Evolutionary conservation across 1,284 basidiomycete genomes (phyloP).

Genomic region (Schizopora paradoxa): DNA sequence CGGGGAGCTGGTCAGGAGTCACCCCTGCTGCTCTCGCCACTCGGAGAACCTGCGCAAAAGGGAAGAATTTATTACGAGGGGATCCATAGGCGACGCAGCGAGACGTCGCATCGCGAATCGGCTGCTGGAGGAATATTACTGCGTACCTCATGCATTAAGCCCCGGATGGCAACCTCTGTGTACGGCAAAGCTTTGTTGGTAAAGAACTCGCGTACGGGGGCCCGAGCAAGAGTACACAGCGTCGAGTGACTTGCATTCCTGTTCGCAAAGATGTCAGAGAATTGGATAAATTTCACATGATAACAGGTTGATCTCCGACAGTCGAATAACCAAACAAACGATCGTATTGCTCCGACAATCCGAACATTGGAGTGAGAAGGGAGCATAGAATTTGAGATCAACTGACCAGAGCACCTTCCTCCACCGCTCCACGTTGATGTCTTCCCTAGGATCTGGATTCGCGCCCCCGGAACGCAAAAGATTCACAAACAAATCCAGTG

Average conservation of each 20-base stretch:
- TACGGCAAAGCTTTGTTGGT: slow-evolving; percentile 20
- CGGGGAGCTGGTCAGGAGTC: slow-evolving; percentile 16
- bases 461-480: slow-evolving; percentile 34
- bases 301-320: slow-evolving; percentile 1
- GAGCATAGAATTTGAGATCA: neutral
- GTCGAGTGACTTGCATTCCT: slow-evolving; percentile 37
- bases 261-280: slow-evolving; percentile 1
- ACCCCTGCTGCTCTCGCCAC: slow-evolving; percentile 29
- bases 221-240: slow-evolving; percentile 35
- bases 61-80: neutral
- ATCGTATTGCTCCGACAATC: neutral
- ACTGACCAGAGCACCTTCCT: slow-evolving; percentile 37
- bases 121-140: neutral
- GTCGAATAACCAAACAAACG: neutral
- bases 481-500: slow-evolving; percentile 28
- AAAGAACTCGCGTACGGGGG: slow-evolving; percentile 33
- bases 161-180: slow-evolving; percentile 30
- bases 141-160: slow-evolving; percentile 29
- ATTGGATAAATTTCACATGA: neutral
- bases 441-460: slow-evolving; percentile 26
- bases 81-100: neutral
- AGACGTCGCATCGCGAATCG: neutral
- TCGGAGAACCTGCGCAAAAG: slow-evolving; percentile 29
- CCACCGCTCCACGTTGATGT: slow-evolving; percentile 41
- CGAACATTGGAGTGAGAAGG: too few species aligned